These are phyloP conservation scores for Phytophthora multivora DNA, from an alignment of 352 stramenopile species.

Conservation along the genomic window DNA sequence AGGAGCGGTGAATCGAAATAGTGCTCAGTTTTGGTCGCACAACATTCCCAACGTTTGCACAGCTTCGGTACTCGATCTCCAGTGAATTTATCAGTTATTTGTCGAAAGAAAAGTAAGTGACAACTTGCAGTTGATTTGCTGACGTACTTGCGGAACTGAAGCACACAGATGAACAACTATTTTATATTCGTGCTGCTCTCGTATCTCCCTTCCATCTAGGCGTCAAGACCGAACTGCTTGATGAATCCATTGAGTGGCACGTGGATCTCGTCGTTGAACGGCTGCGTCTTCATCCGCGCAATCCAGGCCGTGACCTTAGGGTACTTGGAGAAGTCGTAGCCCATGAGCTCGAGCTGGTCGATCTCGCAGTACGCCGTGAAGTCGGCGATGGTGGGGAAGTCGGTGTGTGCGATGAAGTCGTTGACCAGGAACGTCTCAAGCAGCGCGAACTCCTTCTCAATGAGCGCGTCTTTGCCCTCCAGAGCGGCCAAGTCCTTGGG, in stretches of 20 bases:
- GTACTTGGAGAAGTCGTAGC: constrained; percentile 59
- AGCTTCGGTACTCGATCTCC: neutral
- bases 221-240: constrained; percentile 32
- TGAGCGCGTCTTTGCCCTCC: constrained; percentile 37
- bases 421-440: constrained; percentile 59
- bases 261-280: constrained; percentile 63
- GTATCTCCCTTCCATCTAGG: constrained; percentile 16
- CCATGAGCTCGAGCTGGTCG: constrained; percentile 65
- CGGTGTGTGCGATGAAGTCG: constrained; percentile 51
- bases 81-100: constrained; percentile 17
- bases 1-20: constrained; percentile 31
- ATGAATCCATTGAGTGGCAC: constrained; percentile 34
- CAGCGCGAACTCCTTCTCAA: constrained; percentile 39
- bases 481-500: constrained; percentile 42
- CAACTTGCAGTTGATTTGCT: constrained; percentile 1
- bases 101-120: constrained; percentile 3
- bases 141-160: constrained; percentile 4
- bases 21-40: constrained; percentile 4
- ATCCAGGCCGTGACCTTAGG: constrained; percentile 58
- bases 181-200: constrained; percentile 8
- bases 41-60: neutral
- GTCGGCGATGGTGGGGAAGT: constrained; percentile 67
- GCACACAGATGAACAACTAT: neutral
- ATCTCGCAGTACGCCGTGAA: constrained; percentile 63
- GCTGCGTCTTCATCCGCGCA: constrained; percentile 55